Evolutionary conservation across 2,329 filamentous ascomycete genomes (phyloP), one percentile per base, ranked within the genome.

Genomic region (Beauveria sp.): DNA sequence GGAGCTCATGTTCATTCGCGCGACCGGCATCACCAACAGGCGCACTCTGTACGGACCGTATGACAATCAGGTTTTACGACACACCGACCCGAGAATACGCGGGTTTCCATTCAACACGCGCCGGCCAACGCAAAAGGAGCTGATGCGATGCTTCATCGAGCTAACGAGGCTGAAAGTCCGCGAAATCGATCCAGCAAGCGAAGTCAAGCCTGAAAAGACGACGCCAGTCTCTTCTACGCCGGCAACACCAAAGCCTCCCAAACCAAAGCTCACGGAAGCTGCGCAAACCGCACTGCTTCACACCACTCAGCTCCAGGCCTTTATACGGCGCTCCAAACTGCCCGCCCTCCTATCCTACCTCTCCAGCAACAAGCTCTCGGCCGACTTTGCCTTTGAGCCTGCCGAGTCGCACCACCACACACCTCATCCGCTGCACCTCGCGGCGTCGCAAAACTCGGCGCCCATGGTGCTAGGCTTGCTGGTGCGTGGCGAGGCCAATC

Each of bases 91-190:
- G 1, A 82, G 94, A 41, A 81, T 96, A 68, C 83, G 94, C 61
- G 88, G 90, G 0, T 97, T 99, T 64, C 94, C 94, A 0, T 99
- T 99, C 73, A 96, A 84, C 72, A 99, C 94, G 9, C 84, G 92
- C 14, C 82, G 94, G 61, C 91, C 94, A 0, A 99, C 94, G 0
- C 92, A 97, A 70, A 90, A 89, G 53, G 94, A 99, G 73, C 85
- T 99, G 0, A 94, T 97, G 89, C 85, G 93, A 44, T 89, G 89
- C 1, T 99, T 97, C 68, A 89, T 96, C 64, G 94, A 99, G 76
- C 81, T 99, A 37, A 99, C 94, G 0, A 82, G 94, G 18, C 82
- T 97, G 18, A 97, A 99, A 73, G 82, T 96, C 52, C 86, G 85
- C 54, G 88, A 90, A 64, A 83, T 97, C 30, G 83, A 90, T 62